phyloP scores from a whole-genome alignment of 2,329 filamentous ascomycete species.

The Penicillium sp. region DNA sequence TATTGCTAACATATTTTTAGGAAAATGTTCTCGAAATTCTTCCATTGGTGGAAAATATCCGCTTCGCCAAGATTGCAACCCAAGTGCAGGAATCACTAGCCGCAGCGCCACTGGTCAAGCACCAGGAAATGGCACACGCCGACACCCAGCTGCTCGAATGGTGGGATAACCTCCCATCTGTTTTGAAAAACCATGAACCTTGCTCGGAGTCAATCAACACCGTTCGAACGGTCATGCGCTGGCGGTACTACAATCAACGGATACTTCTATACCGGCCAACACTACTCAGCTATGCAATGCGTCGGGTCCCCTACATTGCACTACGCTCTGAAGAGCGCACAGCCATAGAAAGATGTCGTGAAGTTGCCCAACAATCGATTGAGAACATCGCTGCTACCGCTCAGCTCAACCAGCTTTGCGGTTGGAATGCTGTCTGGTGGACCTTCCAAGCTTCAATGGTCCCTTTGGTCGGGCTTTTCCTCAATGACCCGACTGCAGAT shows the following conservation, averaged over 20 bases:
- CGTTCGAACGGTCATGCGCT: conserved; percentile 75
- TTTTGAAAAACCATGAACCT: conserved; percentile 64
- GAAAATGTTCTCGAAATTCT: conserved; percentile 67
- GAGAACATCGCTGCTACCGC: conserved; percentile 72
- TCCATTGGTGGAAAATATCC: conserved; percentile 73
- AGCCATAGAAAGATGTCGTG: conserved; percentile 68
- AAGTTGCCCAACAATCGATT: conserved; percentile 70
- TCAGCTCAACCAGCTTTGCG: conserved; percentile 72
- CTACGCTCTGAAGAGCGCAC: conserved; percentile 64
- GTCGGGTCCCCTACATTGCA: conserved; percentile 53
- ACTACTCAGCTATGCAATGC: conserved; percentile 65
- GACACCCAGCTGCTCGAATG: conserved; percentile 71
- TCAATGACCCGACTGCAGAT: conserved; percentile 48
- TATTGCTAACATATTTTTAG: conserved; percentile 29
- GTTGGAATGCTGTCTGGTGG: conserved; percentile 82
- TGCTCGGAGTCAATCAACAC: conserved; percentile 72
- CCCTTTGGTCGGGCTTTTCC: conserved; percentile 71
- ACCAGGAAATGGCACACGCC: conserved; percentile 65
- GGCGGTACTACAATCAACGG: conserved; percentile 77
- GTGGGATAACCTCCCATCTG: conserved; percentile 70
- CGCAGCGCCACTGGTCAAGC: conserved; percentile 66
- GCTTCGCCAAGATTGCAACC: conserved; percentile 77
- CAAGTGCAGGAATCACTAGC: conserved; percentile 76
- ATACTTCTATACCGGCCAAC: conserved; percentile 75
- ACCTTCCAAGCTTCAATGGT: conserved; percentile 80